Base-by-base conservation (phyloP, 352 stramenopile species). In the Globisporangium abappressorium region DNA sequence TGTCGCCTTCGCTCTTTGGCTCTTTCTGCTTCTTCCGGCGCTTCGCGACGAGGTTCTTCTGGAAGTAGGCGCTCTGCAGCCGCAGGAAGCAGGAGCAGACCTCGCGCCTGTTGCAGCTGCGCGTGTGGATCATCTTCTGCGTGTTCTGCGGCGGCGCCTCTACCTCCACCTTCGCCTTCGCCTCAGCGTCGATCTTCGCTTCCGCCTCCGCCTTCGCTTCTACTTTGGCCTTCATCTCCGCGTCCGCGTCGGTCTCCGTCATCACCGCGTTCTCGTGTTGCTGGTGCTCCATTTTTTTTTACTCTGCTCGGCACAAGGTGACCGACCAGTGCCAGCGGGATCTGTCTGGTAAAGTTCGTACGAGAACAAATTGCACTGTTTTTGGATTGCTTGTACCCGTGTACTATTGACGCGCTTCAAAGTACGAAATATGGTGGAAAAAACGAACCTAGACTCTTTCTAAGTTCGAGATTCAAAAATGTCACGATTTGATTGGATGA, bases 31-130 rank as follows among this genome's bases (percentile, higher is more conserved):
- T 86, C 72, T 85, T 86, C 41, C 66, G 65, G n/a, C 64, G 66
- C 70, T 85, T 82, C 11, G 64, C 70, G 1, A 46, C 53, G 63
- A 94, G 66, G 33, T 90, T 85, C 62, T 81, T 85, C 22, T 86
- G 87, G 69, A 92, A 93, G 55, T 81, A 84, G 3, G 71, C 72
- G 72, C 84, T 92, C 64, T 91, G 81, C 18, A 87, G 56, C 46
- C 85, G 84, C 68, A 93, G 33, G 55, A 82, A 73, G 47, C 87
- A 94, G 12, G 82, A 90, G 69, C 87, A 94, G 15, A 89, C 30
- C 49, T 84, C 64, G 51, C 85, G 83, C 0, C 76, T 70, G 65
- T 93, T 87, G 70, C 87, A 94, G 64, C 74, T 70, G 5, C 87
- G 82, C 60, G 81, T 91, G 68, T 93, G 84, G 58, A 70, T 70